Conservation (phyloP, 2,329 filamentous ascomycete species). For the Teratosphaeria destructans region DNA sequence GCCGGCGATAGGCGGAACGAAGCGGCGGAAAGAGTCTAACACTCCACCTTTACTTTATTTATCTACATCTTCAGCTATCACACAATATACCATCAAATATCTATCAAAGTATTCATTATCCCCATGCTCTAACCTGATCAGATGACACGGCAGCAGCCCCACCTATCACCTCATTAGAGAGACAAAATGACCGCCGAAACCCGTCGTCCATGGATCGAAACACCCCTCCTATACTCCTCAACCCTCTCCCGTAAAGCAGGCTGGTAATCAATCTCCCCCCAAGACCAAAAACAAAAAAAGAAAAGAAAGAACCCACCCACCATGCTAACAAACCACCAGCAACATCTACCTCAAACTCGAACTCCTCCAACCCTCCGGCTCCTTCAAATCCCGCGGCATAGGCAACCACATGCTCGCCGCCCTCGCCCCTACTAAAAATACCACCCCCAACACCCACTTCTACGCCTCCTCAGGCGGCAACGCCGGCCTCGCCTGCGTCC, state of each 20-base stretch:
- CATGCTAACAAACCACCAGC: constrained; percentile 34
- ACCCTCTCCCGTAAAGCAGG: constrained; percentile 59
- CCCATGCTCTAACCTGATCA: not conserved
- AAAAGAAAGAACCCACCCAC: not conserved
- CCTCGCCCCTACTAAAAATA: constrained; percentile 22
- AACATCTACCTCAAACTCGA: constrained; percentile 80
- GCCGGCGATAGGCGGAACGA: not conserved
- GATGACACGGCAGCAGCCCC: not conserved
- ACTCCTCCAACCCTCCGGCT: constrained; percentile 72
- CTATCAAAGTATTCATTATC: no score
- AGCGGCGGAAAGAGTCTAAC: not conserved
- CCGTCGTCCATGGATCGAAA: constrained; percentile 57
- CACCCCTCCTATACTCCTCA: constrained; percentile 58
- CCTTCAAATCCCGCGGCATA: constrained; percentile 72
- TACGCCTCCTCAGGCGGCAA: constrained; percentile 75
- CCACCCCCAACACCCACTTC: constrained; percentile 45
- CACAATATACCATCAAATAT: no score
- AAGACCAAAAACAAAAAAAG: not conserved
- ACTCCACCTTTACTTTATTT: no score
- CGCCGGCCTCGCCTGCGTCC: constrained; percentile 71
- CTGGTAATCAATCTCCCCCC: constrained; percentile 43
- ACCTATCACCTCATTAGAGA: no score
- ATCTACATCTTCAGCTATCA: no score
- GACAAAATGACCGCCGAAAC: not conserved
- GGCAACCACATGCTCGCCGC: constrained; percentile 56